phyloP scores from a whole-genome alignment of 495 filamentous ascomycete genomes.

The Arthonia radiata region DNA sequence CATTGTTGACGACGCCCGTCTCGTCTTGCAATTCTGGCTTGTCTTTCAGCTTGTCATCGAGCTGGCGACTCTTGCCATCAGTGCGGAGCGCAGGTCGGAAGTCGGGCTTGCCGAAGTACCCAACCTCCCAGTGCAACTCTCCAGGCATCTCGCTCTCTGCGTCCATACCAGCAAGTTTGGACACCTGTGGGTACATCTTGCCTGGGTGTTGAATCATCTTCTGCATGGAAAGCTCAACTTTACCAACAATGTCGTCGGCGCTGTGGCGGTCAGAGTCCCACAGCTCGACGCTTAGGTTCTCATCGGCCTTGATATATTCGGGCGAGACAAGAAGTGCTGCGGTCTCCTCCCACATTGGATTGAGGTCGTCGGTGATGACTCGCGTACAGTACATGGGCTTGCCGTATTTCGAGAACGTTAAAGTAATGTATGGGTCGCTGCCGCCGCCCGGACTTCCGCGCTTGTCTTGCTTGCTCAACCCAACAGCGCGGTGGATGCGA shows the following conservation, averaged over 20 bases:
- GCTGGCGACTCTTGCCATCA: conserved; percentile 54
- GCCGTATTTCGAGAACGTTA: conserved; percentile 57
- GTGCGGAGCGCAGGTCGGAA: conserved; percentile 61
- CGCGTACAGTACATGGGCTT: conserved; percentile 96
- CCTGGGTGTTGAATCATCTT: conserved; percentile 86
- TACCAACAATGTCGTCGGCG: conserved; percentile 83
- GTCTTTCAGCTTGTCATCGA: conserved; percentile 47
- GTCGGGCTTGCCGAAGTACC: conserved; percentile 73
- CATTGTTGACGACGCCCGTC: conserved; percentile 50
- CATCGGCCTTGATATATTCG: conserved; percentile 74
- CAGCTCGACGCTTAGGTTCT: conserved; percentile 77
- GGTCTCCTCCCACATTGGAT: conserved; percentile 79
- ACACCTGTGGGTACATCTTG: conserved; percentile 78
- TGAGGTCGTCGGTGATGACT: conserved; percentile 82
- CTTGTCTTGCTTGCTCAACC: conserved; percentile 75
- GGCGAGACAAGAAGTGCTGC: conserved; percentile 68
- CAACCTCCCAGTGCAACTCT: conserved; percentile 85
- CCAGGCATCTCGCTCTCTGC: conserved; percentile 77
- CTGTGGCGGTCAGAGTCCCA: conserved; percentile 83
- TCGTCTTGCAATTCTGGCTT: conserved; percentile 67
- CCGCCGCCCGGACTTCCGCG: conserved; percentile 67
- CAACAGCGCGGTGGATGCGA: conserved; percentile 64
- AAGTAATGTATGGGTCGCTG: conserved; percentile 74
- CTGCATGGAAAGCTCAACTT: conserved; percentile 76
- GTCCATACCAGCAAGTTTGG: conserved; percentile 54